Conservation (phyloP, 345 rosid species). For the Pistacia atlantica region DNA sequence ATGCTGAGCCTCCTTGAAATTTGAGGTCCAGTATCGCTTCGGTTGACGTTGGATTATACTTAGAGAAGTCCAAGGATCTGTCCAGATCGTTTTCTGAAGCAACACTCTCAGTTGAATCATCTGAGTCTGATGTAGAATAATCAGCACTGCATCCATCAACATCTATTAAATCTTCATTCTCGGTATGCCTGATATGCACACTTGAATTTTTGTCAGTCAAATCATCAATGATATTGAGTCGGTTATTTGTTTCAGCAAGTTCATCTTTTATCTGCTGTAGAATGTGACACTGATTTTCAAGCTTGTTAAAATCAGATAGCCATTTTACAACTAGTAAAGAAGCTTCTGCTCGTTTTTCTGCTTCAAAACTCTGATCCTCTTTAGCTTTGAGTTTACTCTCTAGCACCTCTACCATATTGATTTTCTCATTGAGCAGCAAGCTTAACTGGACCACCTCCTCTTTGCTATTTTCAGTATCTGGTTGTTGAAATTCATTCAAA, state of each 20-base stretch:
- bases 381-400: conserved; percentile 37
- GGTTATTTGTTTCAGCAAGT: conserved; percentile 40
- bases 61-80: conserved; percentile 21
- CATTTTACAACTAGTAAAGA: conserved; percentile 51
- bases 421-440: conserved; percentile 45
- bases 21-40: conserved; percentile 25
- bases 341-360: conserved; percentile 50
- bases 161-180: conserved; percentile 43
- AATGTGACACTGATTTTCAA: conserved; percentile 38
- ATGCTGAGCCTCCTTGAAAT: conserved; percentile 27
- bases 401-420: conserved; percentile 36
- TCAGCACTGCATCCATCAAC: conserved; percentile 50
- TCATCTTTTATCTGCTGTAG: conserved; percentile 47
- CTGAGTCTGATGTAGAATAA: conserved; percentile 57
- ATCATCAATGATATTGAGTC: conserved; percentile 36
- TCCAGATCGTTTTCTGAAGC: conserved; percentile 26
- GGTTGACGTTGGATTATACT: conserved; percentile 8
- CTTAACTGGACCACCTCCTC: conserved; percentile 39
- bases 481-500: conserved; percentile 53
- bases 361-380: conserved; percentile 42
- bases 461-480: conserved; percentile 34
- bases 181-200: conserved; percentile 23
- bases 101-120: conserved; percentile 40
- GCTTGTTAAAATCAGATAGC: conserved; percentile 42
- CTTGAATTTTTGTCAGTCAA: conserved; percentile 33